Conservation (phyloP, 1,284 basidiomycete species). For the Wolfiporia cocos region DNA sequence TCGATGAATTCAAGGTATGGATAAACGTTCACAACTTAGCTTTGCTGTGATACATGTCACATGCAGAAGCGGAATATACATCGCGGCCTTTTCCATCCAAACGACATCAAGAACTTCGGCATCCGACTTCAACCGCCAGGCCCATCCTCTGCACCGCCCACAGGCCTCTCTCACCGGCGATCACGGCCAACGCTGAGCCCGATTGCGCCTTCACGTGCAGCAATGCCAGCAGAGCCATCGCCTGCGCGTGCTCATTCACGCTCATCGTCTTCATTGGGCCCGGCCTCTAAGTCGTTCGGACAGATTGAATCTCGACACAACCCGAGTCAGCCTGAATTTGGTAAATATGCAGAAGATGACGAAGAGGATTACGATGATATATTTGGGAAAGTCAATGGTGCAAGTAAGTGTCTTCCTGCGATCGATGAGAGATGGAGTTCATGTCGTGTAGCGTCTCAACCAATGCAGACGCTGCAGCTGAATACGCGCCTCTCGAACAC, state of each 20-base stretch:
- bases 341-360: slow-evolving; percentile 81
- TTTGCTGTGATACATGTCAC: no score
- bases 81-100: slow-evolving; percentile 79
- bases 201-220: slow-evolving; percentile 16
- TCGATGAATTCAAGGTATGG: slow-evolving; percentile 73
- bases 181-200: slow-evolving; percentile 43
- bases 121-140: slow-evolving; percentile 41
- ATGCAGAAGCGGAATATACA: no score
- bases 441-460: slow-evolving; percentile 40
- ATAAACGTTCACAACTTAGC: no score
- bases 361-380: slow-evolving; percentile 88
- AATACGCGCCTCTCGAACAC: slow-evolving; percentile 81
- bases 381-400: slow-evolving; percentile 71
- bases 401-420: slow-evolving; percentile 37
- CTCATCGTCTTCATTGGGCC: slow-evolving; percentile 50
- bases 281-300: slow-evolving; percentile 50
- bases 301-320: slow-evolving; percentile 50
- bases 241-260: slow-evolving; percentile 28
- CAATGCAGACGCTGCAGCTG: slow-evolving; percentile 70
- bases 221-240: slow-evolving; percentile 16
- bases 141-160: slow-evolving; percentile 60
- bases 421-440: slow-evolving; percentile 3
- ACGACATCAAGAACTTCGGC: slow-evolving; percentile 77
- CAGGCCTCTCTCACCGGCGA: slow-evolving; percentile 37
- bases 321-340: slow-evolving; percentile 56